Percentiles rank a stretch among this genome's conserved stretches.
These are phyloP conservation scores for Aschersonia sp. DNA, from an alignment of 2,329 filamentous ascomycete genomes.

Conservation along the genomic window DNA sequence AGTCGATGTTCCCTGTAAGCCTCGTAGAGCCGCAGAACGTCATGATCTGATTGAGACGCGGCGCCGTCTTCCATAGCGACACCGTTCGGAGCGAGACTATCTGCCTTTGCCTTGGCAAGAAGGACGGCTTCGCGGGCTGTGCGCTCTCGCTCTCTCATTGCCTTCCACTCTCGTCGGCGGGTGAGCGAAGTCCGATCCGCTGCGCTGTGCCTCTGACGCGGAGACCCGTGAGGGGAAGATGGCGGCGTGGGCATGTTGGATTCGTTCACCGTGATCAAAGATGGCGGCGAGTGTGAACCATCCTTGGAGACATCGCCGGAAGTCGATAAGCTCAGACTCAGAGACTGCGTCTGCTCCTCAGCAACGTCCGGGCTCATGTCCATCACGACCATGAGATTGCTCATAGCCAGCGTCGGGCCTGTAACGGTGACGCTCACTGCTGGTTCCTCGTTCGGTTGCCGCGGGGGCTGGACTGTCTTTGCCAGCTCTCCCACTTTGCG, in stretches of 20 bases:
- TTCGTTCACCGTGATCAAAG: neutral
- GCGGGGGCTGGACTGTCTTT: neutral
- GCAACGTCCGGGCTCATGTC: slow-evolving; percentile 18
- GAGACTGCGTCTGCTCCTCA: slow-evolving; percentile 1
- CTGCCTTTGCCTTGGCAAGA: slow-evolving; percentile 9
- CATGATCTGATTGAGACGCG: slow-evolving; percentile 13
- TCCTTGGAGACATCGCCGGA: neutral
- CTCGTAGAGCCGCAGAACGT: slow-evolving; percentile 23
- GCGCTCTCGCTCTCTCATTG: slow-evolving; percentile 13
- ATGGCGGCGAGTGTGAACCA: neutral
- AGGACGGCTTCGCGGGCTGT: slow-evolving; percentile 9
- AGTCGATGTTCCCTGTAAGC: slow-evolving; percentile 25
- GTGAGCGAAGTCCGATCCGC: slow-evolving; percentile 16
- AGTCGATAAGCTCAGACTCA: neutral
- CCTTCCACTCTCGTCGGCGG: slow-evolving; percentile 19
- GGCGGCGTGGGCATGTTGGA: slow-evolving; percentile 15
- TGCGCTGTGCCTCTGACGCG: slow-evolving; percentile 9
- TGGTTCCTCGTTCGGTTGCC: too few species aligned
- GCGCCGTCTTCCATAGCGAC: slow-evolving; percentile 11
- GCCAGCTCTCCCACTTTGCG: neutral
- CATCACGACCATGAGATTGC: slow-evolving; percentile 24
- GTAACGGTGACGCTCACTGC: neutral
- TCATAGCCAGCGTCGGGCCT: slow-evolving; percentile 10
- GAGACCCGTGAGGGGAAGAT: slow-evolving; percentile 14
- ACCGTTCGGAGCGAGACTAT: slow-evolving; percentile 8